phyloP scores from a whole-genome alignment of 345 rosid genomes.

The Murraya koenigii region DNA sequence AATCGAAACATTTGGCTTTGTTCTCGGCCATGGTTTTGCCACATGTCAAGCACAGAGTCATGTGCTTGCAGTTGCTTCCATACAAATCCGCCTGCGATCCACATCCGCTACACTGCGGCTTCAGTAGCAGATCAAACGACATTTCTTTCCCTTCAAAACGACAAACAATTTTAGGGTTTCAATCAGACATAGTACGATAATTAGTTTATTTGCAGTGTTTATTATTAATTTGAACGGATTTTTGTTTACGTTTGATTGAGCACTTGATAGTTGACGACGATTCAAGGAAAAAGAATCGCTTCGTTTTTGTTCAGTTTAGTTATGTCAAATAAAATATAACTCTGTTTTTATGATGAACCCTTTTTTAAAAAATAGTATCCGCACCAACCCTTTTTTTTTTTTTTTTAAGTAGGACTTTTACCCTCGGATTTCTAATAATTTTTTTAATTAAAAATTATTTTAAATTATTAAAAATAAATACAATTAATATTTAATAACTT shows the following conservation, averaged over 20 bases:
- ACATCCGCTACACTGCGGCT: constrained; percentile 76
- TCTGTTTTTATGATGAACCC: too few species aligned
- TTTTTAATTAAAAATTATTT: too few species aligned
- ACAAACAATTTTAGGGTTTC: not conserved
- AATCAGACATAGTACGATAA: not conserved
- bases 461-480: too few species aligned
- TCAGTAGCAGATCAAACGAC: constrained; percentile 72
- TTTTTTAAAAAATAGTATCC: too few species aligned
- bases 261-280: not conserved
- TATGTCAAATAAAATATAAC: too few species aligned
- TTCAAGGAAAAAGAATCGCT: not conserved
- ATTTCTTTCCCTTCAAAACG: constrained; percentile 25
- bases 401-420: too few species aligned
- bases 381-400: too few species aligned
- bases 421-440: too few species aligned
- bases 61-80: constrained; percentile 92
- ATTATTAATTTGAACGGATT: not conserved
- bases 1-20: constrained; percentile 67
- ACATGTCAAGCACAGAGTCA: constrained; percentile 83
- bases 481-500: too few species aligned
- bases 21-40: constrained; percentile 94
- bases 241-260: not conserved
- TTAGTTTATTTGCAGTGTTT: not conserved
- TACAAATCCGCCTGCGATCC: constrained; percentile 69
- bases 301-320: not conserved